These are phyloP conservation scores for Colletotrichum echinochloae DNA, from an alignment of 2,329 filamentous ascomycete genomes.

Conservation along the genomic window DNA sequence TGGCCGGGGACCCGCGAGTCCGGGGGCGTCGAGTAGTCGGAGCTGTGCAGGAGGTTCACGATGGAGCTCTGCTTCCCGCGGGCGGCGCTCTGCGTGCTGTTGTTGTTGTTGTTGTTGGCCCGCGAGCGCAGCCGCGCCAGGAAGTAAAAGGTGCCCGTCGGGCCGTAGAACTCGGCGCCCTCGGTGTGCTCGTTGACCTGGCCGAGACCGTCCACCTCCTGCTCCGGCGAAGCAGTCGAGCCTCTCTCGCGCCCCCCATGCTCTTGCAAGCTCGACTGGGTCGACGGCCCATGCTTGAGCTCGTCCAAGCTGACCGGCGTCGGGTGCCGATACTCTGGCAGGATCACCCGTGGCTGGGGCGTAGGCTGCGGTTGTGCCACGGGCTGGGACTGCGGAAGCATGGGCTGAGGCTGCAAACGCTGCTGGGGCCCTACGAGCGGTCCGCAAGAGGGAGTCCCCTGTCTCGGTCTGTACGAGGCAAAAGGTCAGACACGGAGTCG, in stretches of 20 bases:
- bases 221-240: constrained; percentile 28
- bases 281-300: constrained; percentile 20
- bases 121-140: constrained; percentile 34
- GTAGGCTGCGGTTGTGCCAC: background rate
- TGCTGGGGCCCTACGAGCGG: constrained; percentile 20
- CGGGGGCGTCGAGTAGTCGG: constrained; percentile 40
- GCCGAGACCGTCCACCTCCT: constrained; percentile 38
- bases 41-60: constrained; percentile 42
- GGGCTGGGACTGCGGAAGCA: background rate
- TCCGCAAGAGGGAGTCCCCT: constrained; percentile 4
- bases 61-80: constrained; percentile 32
- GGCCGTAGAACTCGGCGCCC: constrained; percentile 39
- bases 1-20: constrained; percentile 24
- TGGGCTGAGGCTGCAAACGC: background rate
- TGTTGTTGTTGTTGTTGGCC: too few relatives aligned
- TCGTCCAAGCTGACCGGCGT: constrained; percentile 34
- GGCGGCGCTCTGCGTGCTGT: constrained; percentile 19
- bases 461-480: background rate
- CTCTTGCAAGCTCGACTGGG: background rate
- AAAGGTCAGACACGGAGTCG: background rate
- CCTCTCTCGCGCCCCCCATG: constrained; percentile 3
- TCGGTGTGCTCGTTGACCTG: constrained; percentile 40
- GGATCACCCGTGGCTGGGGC: background rate
- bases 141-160: constrained; percentile 40
- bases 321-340: constrained; percentile 24